A percentile compares a stretch with the other conserved stretches of the same genome.
Conservation (phyloP, 1,139 yeast genomes). For the Saccharomyces hybrid region DNA sequence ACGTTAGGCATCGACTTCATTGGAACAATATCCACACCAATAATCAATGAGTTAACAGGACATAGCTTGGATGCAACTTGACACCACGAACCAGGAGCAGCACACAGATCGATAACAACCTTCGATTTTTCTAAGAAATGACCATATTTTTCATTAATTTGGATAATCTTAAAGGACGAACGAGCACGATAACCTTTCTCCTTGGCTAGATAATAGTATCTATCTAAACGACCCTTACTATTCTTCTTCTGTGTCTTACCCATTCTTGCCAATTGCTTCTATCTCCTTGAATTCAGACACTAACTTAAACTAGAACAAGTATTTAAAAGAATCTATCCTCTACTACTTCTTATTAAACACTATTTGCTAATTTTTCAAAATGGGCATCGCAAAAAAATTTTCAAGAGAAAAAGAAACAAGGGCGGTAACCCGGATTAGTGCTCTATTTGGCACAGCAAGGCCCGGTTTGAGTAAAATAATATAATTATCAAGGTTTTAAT, state of each 20-base stretch:
- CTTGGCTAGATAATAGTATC: slow-evolving; percentile 90
- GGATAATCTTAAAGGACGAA: slow-evolving; percentile 92
- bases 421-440: neutral
- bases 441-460: no score
- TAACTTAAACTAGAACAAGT: neutral
- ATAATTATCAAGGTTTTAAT: no score
- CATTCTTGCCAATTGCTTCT: slow-evolving; percentile 35
- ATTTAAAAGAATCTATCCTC: neutral
- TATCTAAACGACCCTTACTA: slow-evolving; percentile 98
- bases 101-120: slow-evolving; percentile 95
- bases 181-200: slow-evolving; percentile 98
- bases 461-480: neutral
- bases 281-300: neutral
- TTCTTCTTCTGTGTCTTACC: slow-evolving; percentile 94
- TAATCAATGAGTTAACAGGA: slow-evolving; percentile 85
- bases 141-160: slow-evolving; percentile 92
- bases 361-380: neutral
- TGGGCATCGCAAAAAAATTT: slow-evolving; percentile 1
- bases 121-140: slow-evolving; percentile 93
- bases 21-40: slow-evolving; percentile 97
- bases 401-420: neutral
- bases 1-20: slow-evolving; percentile 91
- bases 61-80: slow-evolving; percentile 94
- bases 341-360: neutral
- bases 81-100: slow-evolving; percentile 99